Percentiles rank a stretch among this genome's conserved stretches.
These are phyloP conservation scores for Buddleja alternifolia DNA, from an alignment of 257 asterid genomes.

Conservation along the genomic window DNA sequence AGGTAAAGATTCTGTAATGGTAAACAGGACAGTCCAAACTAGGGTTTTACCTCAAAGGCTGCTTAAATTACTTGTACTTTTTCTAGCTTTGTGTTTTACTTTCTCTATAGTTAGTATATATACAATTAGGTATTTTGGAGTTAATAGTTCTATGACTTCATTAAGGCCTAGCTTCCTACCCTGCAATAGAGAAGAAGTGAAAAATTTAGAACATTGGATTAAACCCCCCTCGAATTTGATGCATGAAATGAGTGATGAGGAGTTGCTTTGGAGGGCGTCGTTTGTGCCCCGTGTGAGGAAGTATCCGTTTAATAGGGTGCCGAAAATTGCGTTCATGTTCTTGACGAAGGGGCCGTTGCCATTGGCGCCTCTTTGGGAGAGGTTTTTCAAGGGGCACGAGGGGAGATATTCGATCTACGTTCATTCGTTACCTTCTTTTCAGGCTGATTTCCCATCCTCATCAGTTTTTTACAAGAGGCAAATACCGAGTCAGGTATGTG, in stretches of 20 bases:
- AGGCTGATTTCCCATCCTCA: constrained; percentile 28
- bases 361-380: constrained; percentile 44
- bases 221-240: constrained; percentile 23
- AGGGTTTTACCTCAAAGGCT: constrained; percentile 36
- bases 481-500: constrained; percentile 41
- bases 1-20: constrained; percentile 27
- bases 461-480: constrained; percentile 42
- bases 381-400: constrained; percentile 40
- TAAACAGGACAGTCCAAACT: constrained; percentile 21
- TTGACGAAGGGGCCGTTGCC: constrained; percentile 46
- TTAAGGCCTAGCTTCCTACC: constrained; percentile 17
- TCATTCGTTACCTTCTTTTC: constrained; percentile 38
- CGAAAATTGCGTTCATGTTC: constrained; percentile 46
- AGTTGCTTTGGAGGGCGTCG: constrained; percentile 42
- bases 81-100: constrained; percentile 28
- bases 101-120: constrained; percentile 33
- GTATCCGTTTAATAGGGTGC: constrained; percentile 30
- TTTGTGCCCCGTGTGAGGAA: constrained; percentile 27
- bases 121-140: constrained; percentile 33
- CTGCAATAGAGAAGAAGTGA: constrained; percentile 1
- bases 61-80: constrained; percentile 34
- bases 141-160: constrained; percentile 24
- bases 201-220: constrained; percentile 30
- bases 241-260: constrained; percentile 43
- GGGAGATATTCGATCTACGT: constrained; percentile 41